Evolutionary conservation across 345 rosid species (phyloP).

Genomic region (Ceriops tagal): DNA sequence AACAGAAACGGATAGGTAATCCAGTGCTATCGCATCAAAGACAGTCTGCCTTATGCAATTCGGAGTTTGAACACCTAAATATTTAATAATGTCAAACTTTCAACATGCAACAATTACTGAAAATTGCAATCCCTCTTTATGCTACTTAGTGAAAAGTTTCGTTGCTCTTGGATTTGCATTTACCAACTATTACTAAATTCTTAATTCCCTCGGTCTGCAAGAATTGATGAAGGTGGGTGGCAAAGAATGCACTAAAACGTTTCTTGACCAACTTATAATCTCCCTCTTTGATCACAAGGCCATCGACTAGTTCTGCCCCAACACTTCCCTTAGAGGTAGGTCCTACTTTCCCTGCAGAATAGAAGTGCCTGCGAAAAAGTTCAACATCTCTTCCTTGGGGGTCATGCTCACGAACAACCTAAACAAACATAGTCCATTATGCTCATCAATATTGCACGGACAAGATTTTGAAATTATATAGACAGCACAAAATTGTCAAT

Average conservation of each 20-base stretch:
- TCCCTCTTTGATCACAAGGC: slow-evolving; percentile 59
- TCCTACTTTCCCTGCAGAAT: slow-evolving; percentile 49
- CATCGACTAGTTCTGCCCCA: slow-evolving; percentile 72
- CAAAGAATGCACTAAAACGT: slow-evolving; percentile 85
- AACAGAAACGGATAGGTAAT: slow-evolving; percentile 54
- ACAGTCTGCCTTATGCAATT: slow-evolving; percentile 81
- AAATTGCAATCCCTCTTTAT: not conserved
- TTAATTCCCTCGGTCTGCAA: slow-evolving; percentile 48
- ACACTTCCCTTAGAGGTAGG: slow-evolving; percentile 51
- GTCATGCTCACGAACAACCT: slow-evolving; percentile 88
- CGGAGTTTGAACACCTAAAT: slow-evolving; percentile 77
- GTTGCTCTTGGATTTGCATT: slow-evolving; percentile 13
- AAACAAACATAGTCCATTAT: not conserved
- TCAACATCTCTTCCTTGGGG: slow-evolving; percentile 79
- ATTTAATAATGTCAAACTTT: not conserved
- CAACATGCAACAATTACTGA: not conserved
- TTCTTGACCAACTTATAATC: slow-evolving; percentile 85
- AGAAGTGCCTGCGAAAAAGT: slow-evolving; percentile 57
- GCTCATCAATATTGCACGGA: too few species aligned
- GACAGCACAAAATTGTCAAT: too few species aligned
- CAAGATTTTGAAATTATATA: too few species aligned
- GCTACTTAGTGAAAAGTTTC: not conserved
- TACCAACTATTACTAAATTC: slow-evolving; percentile 59
- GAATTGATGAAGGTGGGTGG: slow-evolving; percentile 65
- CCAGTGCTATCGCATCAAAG: slow-evolving; percentile 80